phyloP scores from a whole-genome alignment of 2,329 filamentous ascomycete genomes.

The Phialophora expanda region DNA sequence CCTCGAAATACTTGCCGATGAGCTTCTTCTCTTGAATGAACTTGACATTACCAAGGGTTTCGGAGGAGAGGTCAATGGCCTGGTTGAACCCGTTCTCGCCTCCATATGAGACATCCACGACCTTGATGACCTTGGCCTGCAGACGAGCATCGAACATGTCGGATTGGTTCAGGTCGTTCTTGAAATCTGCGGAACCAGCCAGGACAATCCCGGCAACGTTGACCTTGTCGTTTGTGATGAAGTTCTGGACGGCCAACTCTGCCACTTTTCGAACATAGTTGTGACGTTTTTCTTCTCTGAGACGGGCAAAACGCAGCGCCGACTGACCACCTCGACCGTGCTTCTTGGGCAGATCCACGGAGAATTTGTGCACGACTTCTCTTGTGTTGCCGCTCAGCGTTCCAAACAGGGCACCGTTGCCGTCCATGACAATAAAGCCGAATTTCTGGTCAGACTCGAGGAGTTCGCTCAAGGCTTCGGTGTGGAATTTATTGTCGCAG shows the following conservation, averaged over 20 bases:
- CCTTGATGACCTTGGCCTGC: constrained; percentile 95
- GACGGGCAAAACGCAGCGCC: constrained; percentile 97
- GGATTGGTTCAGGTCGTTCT: constrained; percentile 97
- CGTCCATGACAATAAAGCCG: constrained; percentile 99
- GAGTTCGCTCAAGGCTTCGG: constrained; percentile 93
- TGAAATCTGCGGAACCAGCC: constrained; percentile 98
- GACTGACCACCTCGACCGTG: constrained; percentile 99
- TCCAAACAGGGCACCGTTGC: constrained; percentile 96
- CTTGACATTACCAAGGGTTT: constrained; percentile 98
- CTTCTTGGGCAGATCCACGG: constrained; percentile 98
- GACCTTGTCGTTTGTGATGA: constrained; percentile 97
- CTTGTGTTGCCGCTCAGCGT: constrained; percentile 96
- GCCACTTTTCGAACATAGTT: constrained; percentile 99
- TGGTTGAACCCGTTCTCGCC: constrained; percentile 99
- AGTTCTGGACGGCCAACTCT: constrained; percentile 97
- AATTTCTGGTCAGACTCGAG: constrained; percentile 99
- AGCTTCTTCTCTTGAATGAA: constrained; percentile 99
- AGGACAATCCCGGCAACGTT: constrained; percentile 96
- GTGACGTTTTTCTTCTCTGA: constrained; percentile 98
- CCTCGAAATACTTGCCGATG: constrained; percentile 98
- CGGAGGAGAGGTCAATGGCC: constrained; percentile 91
- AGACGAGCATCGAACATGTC: constrained; percentile 96
- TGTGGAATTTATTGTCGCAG: constrained; percentile 99
- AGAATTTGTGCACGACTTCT: constrained; percentile 97
- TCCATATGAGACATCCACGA: constrained; percentile 98